Evolutionary conservation across 306 rosid genomes (phyloP).

Genomic region (Cucumis cinereus): DNA sequence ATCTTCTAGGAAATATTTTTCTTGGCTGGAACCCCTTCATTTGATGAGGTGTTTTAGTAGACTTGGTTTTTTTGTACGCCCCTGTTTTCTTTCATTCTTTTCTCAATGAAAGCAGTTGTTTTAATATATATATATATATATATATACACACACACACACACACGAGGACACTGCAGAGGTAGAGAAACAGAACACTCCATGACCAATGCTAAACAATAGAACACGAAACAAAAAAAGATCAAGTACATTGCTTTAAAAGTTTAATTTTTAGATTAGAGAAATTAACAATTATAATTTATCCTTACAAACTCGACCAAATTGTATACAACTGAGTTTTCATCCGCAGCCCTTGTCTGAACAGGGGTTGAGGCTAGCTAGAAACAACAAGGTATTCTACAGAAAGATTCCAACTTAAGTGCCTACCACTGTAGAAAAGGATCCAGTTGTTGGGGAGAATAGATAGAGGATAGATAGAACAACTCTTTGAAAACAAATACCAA

Average conservation of each 20-base stretch:
- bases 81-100: no score
- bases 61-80: no score
- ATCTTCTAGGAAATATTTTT: no score
- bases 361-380: background rate
- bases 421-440: background rate
- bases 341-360: background rate
- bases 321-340: background rate
- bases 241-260: background rate
- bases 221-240: background rate
- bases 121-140: no score
- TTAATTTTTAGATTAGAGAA: background rate
- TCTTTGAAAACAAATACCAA: background rate
- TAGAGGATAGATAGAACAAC: background rate
- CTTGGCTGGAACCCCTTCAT: no score
- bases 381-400: background rate
- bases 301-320: background rate
- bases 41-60: no score
- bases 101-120: no score
- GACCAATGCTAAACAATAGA: conserved; percentile 1
- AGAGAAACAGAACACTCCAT: background rate
- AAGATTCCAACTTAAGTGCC: background rate
- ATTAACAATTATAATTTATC: background rate
- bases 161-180: background rate
- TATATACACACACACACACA: no score
- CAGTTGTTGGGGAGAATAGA: background rate